Evolutionary conservation across 2,329 filamentous ascomycete genomes (phyloP).

Genomic region (Cladosporium oxysporum): DNA sequence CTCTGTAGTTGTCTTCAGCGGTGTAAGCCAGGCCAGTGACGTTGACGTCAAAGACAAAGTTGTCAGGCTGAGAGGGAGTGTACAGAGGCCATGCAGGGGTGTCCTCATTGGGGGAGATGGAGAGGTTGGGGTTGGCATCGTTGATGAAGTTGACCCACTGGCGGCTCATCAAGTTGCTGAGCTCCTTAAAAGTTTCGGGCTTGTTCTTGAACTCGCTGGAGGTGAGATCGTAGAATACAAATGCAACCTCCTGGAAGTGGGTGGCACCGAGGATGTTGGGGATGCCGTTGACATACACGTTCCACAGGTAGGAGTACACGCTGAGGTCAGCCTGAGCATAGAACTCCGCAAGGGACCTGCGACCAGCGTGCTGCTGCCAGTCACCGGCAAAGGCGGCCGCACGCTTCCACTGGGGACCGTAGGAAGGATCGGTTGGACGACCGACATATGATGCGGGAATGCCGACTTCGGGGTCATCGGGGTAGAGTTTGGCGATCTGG

Average conservation of each 20-base stretch:
- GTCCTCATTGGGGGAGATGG: not conserved
- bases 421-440: not conserved
- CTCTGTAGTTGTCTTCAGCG: slow-evolving; percentile 14
- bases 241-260: slow-evolving; percentile 54
- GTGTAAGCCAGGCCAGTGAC: slow-evolving; percentile 7
- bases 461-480: slow-evolving; percentile 11
- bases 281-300: slow-evolving; percentile 15
- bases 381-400: slow-evolving; percentile 15
- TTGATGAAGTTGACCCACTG: slow-evolving; percentile 16
- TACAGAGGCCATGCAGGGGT: slow-evolving; percentile 10
- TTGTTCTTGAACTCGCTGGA: slow-evolving; percentile 13
- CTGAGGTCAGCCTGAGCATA: slow-evolving; percentile 3
- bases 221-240: slow-evolving; percentile 48
- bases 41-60: slow-evolving; percentile 17
- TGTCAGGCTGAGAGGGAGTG: slow-evolving; percentile 3
- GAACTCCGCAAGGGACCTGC: slow-evolving; percentile 11
- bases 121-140: slow-evolving; percentile 10
- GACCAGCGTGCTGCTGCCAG: slow-evolving; percentile 17
- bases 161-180: slow-evolving; percentile 14
- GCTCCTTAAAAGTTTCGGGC: slow-evolving; percentile 13
- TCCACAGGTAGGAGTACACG: slow-evolving; percentile 18
- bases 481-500: slow-evolving; percentile 9
- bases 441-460: slow-evolving; percentile 6
- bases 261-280: slow-evolving; percentile 22
- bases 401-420: slow-evolving; percentile 17